phyloP scores from a whole-genome alignment of 1,284 basidiomycete species.

The Microbotryum violaceum region DNA sequence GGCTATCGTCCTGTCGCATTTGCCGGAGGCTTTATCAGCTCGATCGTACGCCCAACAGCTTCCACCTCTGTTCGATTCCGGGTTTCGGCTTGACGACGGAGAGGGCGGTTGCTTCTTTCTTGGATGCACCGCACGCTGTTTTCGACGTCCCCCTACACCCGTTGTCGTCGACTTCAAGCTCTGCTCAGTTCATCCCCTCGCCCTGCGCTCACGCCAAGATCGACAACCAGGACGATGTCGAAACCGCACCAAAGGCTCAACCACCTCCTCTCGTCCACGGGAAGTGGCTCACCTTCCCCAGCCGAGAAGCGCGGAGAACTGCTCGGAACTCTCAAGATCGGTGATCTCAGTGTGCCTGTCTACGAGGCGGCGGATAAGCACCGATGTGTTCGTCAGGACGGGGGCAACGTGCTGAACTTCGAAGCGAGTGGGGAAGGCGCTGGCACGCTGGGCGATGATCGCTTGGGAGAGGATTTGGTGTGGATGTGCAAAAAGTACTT shows the following conservation, averaged over 20 bases:
- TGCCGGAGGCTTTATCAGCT: too few relatives aligned
- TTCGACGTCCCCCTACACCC: too few relatives aligned
- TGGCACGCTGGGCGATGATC: too few relatives aligned
- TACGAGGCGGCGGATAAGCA: slow-evolving; percentile 6
- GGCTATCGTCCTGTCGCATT: too few relatives aligned
- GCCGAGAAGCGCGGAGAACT: not conserved
- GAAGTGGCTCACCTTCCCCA: not conserved
- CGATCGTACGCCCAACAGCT: too few relatives aligned
- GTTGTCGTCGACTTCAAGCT: too few relatives aligned
- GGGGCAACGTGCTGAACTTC: slow-evolving; percentile 5
- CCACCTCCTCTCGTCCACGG: not conserved
- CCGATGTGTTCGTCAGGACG: slow-evolving; percentile 2
- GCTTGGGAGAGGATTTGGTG: slow-evolving; percentile 4
- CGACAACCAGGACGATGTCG: not conserved
- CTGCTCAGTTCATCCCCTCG: not conserved
- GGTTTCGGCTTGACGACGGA: too few relatives aligned
- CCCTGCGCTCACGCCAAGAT: not conserved
- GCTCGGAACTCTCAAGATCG: slow-evolving; percentile 9
- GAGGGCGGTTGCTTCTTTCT: too few relatives aligned
- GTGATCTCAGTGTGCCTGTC: slow-evolving; percentile 10
- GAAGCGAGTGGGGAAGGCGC: not conserved
- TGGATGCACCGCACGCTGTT: too few relatives aligned
- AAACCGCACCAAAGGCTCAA: not conserved
- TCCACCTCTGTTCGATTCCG: too few relatives aligned
- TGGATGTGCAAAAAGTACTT: slow-evolving; percentile 22